Base-by-base conservation (phyloP, 768 basidiomycete genomes). In the Strobilomyces echinocephalus region DNA sequence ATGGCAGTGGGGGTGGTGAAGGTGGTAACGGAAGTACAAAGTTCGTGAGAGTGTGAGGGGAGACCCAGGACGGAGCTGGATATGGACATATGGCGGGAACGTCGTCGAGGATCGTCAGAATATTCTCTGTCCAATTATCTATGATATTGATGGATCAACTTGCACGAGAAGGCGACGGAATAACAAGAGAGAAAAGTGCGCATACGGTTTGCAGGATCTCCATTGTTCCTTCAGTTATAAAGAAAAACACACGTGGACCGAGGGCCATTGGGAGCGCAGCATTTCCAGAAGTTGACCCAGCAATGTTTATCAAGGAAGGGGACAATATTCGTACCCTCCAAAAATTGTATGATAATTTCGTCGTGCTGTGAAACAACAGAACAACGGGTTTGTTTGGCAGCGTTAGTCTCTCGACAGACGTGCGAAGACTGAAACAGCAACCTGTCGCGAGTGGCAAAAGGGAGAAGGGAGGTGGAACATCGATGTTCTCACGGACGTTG, bases 221-320 rank as follows among this genome's bases (percentile, higher is more conserved):
- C 69, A 2, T 69, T 63, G 11, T 62, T 60, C 26, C 49, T 56
- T 66, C 64, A 69, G 46, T 71, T 69, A 38, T 71, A 69, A 18
- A 64, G 28, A 38, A 71, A 69, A 5, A 67, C 57, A 8, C 50
- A 49, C 1, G 65, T 68, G 1, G 69, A 46, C 3, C 33, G 48
- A 15, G 33, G 24, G 38, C 64, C 56, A 5, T 59, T n/a, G n/a
- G 53, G 55, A 16, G 47, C 9, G 5, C 18, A 26, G 6, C 9
- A 5, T 36, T 31, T 53, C 5, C 46, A 44, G 30, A 69, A 52
- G 10, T 40, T 43, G 4, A 58, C 54, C 63, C 60, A 67, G 6
- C 54, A 52, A 24, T 71, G 68, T 38, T 65, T 49, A 3, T 69
- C 68, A 5, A 69, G 63, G 14, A 69, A 56, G 1, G 69, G 65